Conservation (phyloP, 768 basidiomycete species). For the Lactarius trivialis region DNA sequence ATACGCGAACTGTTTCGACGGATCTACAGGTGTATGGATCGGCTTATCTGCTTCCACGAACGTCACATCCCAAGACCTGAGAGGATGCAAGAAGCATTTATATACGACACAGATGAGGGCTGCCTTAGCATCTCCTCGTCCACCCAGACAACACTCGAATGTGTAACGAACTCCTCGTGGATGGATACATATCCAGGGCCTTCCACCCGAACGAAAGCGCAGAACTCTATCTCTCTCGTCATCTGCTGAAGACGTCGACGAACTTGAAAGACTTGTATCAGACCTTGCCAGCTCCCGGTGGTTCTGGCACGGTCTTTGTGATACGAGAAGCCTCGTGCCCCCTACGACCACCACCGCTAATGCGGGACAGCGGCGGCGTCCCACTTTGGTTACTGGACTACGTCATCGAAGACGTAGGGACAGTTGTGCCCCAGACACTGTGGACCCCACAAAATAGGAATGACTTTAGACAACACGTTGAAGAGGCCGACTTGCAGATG, state of each 20-base stretch:
- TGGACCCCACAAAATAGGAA: slow-evolving; percentile 7
- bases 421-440: slow-evolving; percentile 12
- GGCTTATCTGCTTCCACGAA: background rate
- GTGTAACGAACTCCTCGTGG: slow-evolving; percentile 3
- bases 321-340: background rate
- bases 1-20: background rate
- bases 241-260: slow-evolving; percentile 9
- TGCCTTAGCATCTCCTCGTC: background rate
- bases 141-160: background rate
- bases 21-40: background rate
- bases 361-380: background rate
- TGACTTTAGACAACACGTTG: slow-evolving; percentile 10
- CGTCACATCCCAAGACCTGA: background rate
- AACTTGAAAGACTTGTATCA: background rate
- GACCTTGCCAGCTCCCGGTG: background rate
- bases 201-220: background rate
- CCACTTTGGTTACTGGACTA: slow-evolving; percentile 9
- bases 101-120: background rate
- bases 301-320: background rate
- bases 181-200: slow-evolving; percentile 13
- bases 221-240: slow-evolving; percentile 4
- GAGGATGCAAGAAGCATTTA: background rate
- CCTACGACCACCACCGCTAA: background rate
- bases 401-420: background rate
- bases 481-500: slow-evolving; percentile 7